Percentiles rank a stretch among this genome's conserved stretches.
Conservation (phyloP, 257 asterid genomes). For the Forsythia suspensa region DNA sequence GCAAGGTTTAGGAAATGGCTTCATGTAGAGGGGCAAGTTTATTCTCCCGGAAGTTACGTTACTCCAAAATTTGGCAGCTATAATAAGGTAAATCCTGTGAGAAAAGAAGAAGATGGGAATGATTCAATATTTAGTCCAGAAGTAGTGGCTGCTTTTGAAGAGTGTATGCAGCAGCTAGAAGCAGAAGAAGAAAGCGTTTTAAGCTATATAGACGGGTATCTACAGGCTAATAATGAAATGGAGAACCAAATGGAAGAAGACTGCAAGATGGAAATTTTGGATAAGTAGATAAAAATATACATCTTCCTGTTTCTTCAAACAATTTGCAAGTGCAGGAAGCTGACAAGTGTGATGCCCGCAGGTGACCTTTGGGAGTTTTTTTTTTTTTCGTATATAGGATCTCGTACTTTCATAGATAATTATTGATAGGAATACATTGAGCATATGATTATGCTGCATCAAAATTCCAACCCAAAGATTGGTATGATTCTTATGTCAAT, state of each 20-base stretch:
- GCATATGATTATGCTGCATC: too few relatives aligned
- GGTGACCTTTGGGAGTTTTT: background rate
- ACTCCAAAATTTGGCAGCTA: constrained; percentile 62
- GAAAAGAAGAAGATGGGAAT: constrained; percentile 1
- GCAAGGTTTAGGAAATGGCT: constrained; percentile 27
- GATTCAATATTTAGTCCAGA: constrained; percentile 34
- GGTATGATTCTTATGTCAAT: too few relatives aligned
- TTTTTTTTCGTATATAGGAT: too few relatives aligned
- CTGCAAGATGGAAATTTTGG: background rate
- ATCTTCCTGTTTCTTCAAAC: background rate
- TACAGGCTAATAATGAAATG: background rate
- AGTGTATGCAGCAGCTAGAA: constrained; percentile 45
- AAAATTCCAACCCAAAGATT: too few relatives aligned
- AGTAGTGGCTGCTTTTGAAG: constrained; percentile 51
- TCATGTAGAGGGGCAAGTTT: constrained; percentile 28
- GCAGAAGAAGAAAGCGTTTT: constrained; percentile 46
- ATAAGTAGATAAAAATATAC: too few relatives aligned
- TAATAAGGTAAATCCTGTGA: constrained; percentile 15
- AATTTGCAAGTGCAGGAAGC: background rate
- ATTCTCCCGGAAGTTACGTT: constrained; percentile 37
- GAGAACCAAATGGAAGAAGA: background rate
- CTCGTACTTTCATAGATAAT: too few relatives aligned
- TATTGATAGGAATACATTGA: background rate
- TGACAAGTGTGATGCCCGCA: background rate
- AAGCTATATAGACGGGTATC: constrained; percentile 23